Evolutionary conservation across 176 grass and related monocot species (phyloP), one percentile per base, ranked within the genome.

Genomic region (Oryza glaberrima): DNA sequence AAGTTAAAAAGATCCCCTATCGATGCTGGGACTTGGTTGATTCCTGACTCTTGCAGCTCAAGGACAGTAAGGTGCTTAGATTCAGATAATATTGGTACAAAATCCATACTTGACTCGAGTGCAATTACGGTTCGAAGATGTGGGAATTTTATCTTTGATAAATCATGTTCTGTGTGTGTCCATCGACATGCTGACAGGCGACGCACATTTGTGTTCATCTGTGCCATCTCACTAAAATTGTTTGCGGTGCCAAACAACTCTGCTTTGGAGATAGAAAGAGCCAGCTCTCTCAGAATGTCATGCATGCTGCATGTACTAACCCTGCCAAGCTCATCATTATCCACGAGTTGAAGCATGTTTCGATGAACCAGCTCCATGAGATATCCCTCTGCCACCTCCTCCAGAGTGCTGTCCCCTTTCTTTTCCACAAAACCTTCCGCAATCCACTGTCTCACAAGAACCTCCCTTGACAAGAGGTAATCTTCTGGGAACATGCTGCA

Each of bases 401-500:
- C 80, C 35, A 56, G 19, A 44, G 79, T 69, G 17, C 32, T 82
- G 4, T 49, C 23, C 54, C 70, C 64, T 54, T 75, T 76, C 47
- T 73, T 74, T 51, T 9, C 52, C 15, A 87, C 52, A 82, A 87
- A 86, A 26, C 76, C 67, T 88, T 88, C 79, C 12, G 78, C 86
- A 83, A 88, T 65, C 86, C 79, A 88, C 9, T 72, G 76, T 8
- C 73, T 23, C 17, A 88, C 44, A 60, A 84, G 69, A 15, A 35
- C 48, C 38, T 82, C 67, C 63, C 74, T 88, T 32, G 20, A 56
- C 16, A 88, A 67, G 20, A 65, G 36, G 45, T 84, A 51, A 83
- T 83, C 86, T 77, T 84, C 80, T 13, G 73, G 81, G 23, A 88
- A 88, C 63, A 88, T 19, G 75, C 81, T 70, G 12, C 81, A 88